Evolutionary conservation across 345 rosid genomes (phyloP).

Genomic region (Geranium brycei): DNA sequence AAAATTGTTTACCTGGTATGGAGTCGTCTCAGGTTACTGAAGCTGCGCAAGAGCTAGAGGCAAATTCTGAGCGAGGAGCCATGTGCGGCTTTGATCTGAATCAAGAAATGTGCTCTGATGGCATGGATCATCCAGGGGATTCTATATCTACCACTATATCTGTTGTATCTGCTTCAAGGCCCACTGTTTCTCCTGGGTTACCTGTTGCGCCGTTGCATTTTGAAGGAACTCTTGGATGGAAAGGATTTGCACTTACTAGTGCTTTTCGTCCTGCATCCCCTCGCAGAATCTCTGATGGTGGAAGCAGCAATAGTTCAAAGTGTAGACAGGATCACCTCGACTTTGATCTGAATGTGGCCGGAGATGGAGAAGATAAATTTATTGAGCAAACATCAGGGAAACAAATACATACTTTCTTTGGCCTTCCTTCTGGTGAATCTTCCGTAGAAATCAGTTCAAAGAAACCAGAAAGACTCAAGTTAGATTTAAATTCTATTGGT

Average conservation of each 20-base stretch:
- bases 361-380: constrained; percentile 54
- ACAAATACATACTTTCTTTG: constrained; percentile 38
- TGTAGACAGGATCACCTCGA: constrained; percentile 38
- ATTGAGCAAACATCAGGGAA: constrained; percentile 30
- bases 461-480: constrained; percentile 49
- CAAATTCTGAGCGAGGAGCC: constrained; percentile 33
- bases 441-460: constrained; percentile 43
- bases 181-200: constrained; percentile 37
- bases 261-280: constrained; percentile 5
- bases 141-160: constrained; percentile 35
- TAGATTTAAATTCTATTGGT: constrained; percentile 66
- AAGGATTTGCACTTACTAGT: constrained; percentile 29
- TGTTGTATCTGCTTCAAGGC: constrained; percentile 50
- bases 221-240: constrained; percentile 59
- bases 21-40: constrained; percentile 46
- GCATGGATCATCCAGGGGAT: constrained; percentile 39
- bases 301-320: constrained; percentile 26
- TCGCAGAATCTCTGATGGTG: constrained; percentile 37
- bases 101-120: constrained; percentile 67
- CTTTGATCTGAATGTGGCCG: constrained; percentile 78
- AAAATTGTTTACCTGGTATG: constrained; percentile 31
- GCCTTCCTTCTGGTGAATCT: constrained; percentile 45
- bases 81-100: constrained; percentile 69
- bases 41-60: constrained; percentile 42
- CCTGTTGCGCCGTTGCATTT: constrained; percentile 55